Percentiles rank a stretch among this genome's conserved stretches.
Conservation (phyloP, 208 protist species). For the Acanthamoeba lenticulata region DNA sequence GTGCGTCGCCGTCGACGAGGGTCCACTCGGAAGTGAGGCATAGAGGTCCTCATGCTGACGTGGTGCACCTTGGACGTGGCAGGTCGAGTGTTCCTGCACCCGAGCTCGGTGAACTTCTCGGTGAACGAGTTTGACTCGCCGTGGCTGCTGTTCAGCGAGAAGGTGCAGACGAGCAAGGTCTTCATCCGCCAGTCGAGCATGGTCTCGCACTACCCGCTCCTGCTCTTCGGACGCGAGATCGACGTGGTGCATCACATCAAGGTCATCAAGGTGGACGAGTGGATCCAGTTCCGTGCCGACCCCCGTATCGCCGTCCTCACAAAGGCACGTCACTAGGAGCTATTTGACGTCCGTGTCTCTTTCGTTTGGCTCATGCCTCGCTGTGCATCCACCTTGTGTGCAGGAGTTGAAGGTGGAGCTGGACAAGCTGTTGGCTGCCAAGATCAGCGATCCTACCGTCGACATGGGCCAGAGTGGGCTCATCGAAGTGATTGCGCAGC, state of each 20-base stretch:
- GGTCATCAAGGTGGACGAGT: constrained; percentile 75
- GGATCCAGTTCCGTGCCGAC: constrained; percentile 73
- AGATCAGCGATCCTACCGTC: constrained; percentile 43
- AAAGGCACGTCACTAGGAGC: too few relatives aligned
- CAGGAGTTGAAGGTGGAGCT: constrained; percentile 71
- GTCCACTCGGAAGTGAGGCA: too few relatives aligned
- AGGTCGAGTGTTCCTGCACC: constrained; percentile 65
- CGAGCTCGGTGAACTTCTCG: constrained; percentile 51
- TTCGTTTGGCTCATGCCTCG: too few relatives aligned
- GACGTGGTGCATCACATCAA: constrained; percentile 71
- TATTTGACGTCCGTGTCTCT: too few relatives aligned
- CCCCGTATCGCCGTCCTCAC: constrained; percentile 74
- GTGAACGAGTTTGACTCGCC: constrained; percentile 23
- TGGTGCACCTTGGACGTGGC: background rate
- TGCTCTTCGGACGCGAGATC: constrained; percentile 91
- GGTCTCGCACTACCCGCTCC: constrained; percentile 92
- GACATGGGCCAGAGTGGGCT: constrained; percentile 33
- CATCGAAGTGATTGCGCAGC: constrained; percentile 27
- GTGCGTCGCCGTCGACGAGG: background rate
- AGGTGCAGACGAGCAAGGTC: constrained; percentile 92
- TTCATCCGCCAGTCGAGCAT: constrained; percentile 93
- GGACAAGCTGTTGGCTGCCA: constrained; percentile 73
- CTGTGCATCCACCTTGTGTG: too few relatives aligned
- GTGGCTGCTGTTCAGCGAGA: constrained; percentile 94
- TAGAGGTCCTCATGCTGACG: too few relatives aligned